Conservation (phyloP, 306 rosid species). For the Vicia faba region DNA sequence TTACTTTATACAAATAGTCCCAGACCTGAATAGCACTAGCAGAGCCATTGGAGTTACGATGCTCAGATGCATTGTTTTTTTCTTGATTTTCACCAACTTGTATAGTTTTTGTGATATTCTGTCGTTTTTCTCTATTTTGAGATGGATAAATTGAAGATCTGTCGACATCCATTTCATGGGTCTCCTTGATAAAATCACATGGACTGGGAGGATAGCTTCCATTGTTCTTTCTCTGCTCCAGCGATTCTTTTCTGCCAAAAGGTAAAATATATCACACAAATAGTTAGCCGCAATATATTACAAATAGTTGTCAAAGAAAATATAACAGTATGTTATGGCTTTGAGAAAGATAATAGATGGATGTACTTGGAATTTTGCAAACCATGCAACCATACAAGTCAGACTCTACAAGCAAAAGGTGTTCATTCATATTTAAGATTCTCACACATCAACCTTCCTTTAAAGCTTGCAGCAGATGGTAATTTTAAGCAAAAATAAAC, state of each 20-base stretch:
- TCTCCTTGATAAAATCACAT: constrained; percentile 33
- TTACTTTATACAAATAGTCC: constrained; percentile 14
- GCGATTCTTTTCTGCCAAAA: constrained; percentile 43
- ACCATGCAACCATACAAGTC: constrained; percentile 22
- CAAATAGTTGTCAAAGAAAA: constrained; percentile 13
- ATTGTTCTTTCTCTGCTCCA: constrained; percentile 39
- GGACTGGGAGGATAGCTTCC: constrained; percentile 11
- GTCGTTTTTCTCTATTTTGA: constrained; percentile 33
- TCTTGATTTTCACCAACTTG: constrained; percentile 42
- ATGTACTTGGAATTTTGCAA: constrained; percentile 26
- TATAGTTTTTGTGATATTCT: constrained; percentile 26
- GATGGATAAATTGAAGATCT: constrained; percentile 36
- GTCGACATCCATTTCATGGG: constrained; percentile 35
- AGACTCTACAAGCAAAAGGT: constrained; percentile 24
- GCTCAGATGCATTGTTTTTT: constrained; percentile 27
- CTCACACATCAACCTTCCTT: constrained; percentile 12
- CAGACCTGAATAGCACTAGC: constrained; percentile 47
- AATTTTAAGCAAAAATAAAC: constrained; percentile 15
- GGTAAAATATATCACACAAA: constrained; percentile 28
- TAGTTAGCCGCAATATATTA: constrained; percentile 10
- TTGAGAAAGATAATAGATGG: constrained; percentile 2
- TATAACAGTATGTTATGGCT: constrained; percentile 25
- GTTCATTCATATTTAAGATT: constrained; percentile 28
- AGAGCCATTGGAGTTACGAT: constrained; percentile 43
- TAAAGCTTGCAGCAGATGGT: constrained; percentile 8